Evolutionary conservation across 83 land plant species (phyloP).

Genomic region (Picea engelmannii): DNA sequence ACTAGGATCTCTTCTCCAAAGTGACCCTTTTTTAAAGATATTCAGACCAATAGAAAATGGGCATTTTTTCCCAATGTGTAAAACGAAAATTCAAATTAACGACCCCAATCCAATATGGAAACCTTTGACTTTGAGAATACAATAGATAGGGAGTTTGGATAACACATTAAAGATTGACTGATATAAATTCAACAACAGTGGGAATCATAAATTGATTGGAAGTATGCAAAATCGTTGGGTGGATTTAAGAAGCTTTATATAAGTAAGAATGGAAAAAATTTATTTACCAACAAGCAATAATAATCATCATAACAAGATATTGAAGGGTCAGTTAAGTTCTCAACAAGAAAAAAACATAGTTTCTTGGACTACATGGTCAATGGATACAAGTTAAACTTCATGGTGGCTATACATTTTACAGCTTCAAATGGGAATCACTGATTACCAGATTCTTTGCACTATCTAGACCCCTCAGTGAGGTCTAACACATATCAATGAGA

Average conservation of each 20-base stretch:
- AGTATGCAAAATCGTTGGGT: slow-evolving; percentile 48
- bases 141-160: slow-evolving; percentile 87
- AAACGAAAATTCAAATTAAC: slow-evolving; percentile 83
- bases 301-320: slow-evolving; percentile 25
- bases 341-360: slow-evolving; percentile 33
- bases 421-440: slow-evolving; percentile 91
- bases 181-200: slow-evolving; percentile 76
- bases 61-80: slow-evolving; percentile 48
- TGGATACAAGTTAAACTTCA: slow-evolving; percentile 80
- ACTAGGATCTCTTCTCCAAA: no score
- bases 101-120: slow-evolving; percentile 57
- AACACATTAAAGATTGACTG: slow-evolving; percentile 70
- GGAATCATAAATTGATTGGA: slow-evolving; percentile 80
- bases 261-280: slow-evolving; percentile 35
- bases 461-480: no score
- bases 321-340: slow-evolving; percentile 63
- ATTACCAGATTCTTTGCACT: no score
- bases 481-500: no score
- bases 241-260: slow-evolving; percentile 52
- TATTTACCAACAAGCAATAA: slow-evolving; percentile 26
- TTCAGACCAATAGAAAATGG: slow-evolving; percentile 65
- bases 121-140: slow-evolving; percentile 29
- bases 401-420: slow-evolving; percentile 83
- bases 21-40: slow-evolving; percentile 13
- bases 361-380: slow-evolving; percentile 83